Evolutionary conservation across 371 early-diverging fungal species (phyloP), one percentile per base, ranked within the genome.

Genomic region (Rhizoclosmatium hyalinum): DNA sequence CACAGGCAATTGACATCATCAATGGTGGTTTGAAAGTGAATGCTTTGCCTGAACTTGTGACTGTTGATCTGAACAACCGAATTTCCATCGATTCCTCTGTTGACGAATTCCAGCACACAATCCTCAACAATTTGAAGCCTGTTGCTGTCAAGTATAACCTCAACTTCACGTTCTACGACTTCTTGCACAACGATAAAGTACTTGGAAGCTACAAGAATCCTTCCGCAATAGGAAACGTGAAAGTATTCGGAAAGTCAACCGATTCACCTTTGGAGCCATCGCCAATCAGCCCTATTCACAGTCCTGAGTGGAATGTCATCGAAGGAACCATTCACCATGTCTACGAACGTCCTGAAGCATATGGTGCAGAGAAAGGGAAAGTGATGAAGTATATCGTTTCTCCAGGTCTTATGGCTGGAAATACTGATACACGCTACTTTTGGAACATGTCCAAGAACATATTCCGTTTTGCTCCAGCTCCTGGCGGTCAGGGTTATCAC

Each of bases 11-110:
- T 14, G 81, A 80, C 56, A 75, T 84, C 50, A 80, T 84, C 57
- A n/a, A 75, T 2, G 84, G 84, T n/a, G 84, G 84, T 5, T 77
- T 82, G 42, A 84, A 84, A 73, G 75, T 78, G n/a, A 84, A 84
- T 64, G 80, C 82, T 14, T 75, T 84, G 12, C 84, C 84, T 2
- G 81, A 82, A 68, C 46, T 32, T 5, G 72, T 75, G 17, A 63
- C 65, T 4, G 79, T 71, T 43, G 45, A 62, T n/a, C 57, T 80
- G 72, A 82, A 84, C 78, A 74, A 79, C 64, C 80, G 84, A 65
- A 77, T 84, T 63, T 78, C 79, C 6, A 53, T 73, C 19, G 72
- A 80, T 53, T 65, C 60, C 3, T 57, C 72, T 50, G 77, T 77
- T 65, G 21, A 43, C 2, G 47, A 47, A 5, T 69, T 75, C 10